Conservation (phyloP, 306 rosid genomes). For the Quercus dentata region DNA sequence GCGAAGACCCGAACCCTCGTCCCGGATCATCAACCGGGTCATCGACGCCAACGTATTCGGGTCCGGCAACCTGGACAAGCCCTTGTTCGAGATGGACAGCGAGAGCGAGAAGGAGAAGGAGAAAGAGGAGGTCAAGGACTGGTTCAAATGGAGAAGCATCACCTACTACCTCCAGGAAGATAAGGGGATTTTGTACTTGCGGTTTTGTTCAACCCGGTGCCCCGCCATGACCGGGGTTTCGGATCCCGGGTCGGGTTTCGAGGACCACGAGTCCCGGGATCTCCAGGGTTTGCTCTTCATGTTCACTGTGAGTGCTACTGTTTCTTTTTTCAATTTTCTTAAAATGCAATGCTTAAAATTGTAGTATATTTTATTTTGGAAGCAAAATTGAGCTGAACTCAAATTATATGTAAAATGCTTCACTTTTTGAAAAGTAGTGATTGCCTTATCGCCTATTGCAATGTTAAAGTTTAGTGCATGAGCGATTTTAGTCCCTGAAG, state of each 20-base stretch:
- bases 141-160: conserved; percentile 69
- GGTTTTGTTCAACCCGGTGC: conserved; percentile 38
- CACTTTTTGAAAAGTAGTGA: neutral
- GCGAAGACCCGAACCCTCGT: conserved; percentile 42
- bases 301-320: conserved; percentile 69
- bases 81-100: conserved; percentile 37
- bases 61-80: conserved; percentile 57
- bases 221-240: conserved; percentile 19
- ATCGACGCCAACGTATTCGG: conserved; percentile 76
- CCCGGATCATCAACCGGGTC: conserved; percentile 72
- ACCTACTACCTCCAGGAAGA: conserved; percentile 61
- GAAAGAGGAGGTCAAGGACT: conserved; percentile 47
- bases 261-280: conserved; percentile 68
- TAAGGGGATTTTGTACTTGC: conserved; percentile 65
- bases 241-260: conserved; percentile 45
- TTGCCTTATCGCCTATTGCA: neutral
- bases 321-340: neutral
- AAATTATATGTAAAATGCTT: neutral
- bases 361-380: neutral
- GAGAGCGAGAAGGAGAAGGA: conserved; percentile 59
- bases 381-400: neutral
- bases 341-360: neutral
- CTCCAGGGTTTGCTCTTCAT: conserved; percentile 87
- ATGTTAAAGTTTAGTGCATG: neutral
- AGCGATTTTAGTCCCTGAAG: no score